Base-by-base conservation (phyloP, 1,139 yeast species). In the Hyphopichia buzzinii region DNA sequence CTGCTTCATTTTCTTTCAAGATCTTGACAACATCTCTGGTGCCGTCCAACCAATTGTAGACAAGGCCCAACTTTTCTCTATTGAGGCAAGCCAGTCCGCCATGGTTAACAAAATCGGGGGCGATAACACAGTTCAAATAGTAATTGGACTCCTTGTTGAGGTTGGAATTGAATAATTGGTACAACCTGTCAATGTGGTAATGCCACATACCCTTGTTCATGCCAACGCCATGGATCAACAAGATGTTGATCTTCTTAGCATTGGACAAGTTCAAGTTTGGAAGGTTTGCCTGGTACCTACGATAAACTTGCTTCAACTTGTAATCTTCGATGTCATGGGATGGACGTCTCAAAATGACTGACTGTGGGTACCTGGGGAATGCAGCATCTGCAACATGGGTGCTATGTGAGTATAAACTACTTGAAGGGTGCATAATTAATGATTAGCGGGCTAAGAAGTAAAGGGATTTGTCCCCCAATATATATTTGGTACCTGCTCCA, bases 181-280 rank as follows among this genome's bases (percentile, higher is more conserved):
- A 67, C 30, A 79, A 52, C 48, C 66, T 61, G 24, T 67, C 64
- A 37, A 81, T 69, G 53, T 77, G 73, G 49, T 77, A 78, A 31
- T 68, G 66, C 90, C 90, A 84, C 3, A 79, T 47, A 17, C 74
- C 67, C 47, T 81, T 81, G 49, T 74, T 74, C 80, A 81, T 77
- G 3, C 89, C 89, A 4, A 84, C 79, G 0, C 89, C 90, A 51
- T 81, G 84, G 30, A 74, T 55, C 55, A 84, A 84, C 26, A 81
- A 56, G 31, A 84, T 50, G 53, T 83, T 84, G 41, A 79, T 47
- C 31, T 53, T 19, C 8, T 10, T 6, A 10, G 23, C 23, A 6
- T 10, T 6, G 23, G 23, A 6, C 23, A 19, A 19, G 23, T 19
- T 10, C 8, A 19, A 6, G 8, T 6, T 10, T 6, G 23, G 23